Evolutionary conservation across 2,329 filamentous ascomycete genomes (phyloP).

Genomic region (Phialocephala sp.): DNA sequence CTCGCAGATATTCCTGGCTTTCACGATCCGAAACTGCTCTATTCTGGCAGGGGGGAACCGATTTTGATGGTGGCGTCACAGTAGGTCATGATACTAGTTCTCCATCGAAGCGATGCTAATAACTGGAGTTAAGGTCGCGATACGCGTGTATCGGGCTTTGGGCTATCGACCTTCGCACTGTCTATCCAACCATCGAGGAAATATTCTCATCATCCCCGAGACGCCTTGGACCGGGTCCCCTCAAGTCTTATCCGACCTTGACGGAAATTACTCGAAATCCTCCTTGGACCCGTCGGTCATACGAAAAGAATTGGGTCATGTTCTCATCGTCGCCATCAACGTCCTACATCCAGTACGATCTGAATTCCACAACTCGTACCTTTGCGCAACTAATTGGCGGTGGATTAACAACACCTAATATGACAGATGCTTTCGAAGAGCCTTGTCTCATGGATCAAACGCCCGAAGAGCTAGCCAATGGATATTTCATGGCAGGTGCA

Average conservation of each 20-base stretch:
- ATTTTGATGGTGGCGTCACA: conserved; percentile 47
- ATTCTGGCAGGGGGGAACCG: conserved; percentile 47
- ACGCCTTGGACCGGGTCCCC: conserved; percentile 33
- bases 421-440: conserved; percentile 31
- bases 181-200: conserved; percentile 30
- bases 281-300: conserved; percentile 39
- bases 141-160: conserved; percentile 38
- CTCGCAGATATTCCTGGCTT: conserved; percentile 48
- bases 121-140: conserved; percentile 26
- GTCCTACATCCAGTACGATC: conserved; percentile 47
- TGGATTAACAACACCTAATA: conserved; percentile 35
- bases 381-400: conserved; percentile 35
- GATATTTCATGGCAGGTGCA: conserved; percentile 28
- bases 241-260: conserved; percentile 39
- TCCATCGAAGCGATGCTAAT: conserved; percentile 28
- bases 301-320: conserved; percentile 50
- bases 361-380: conserved; percentile 39
- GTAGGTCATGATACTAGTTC: conserved; percentile 31
- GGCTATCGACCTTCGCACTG: conserved; percentile 34
- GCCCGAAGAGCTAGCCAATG: conserved; percentile 17
- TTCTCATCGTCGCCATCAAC: conserved; percentile 44
- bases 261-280: conserved; percentile 49
- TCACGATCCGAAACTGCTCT: conserved; percentile 49
- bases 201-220: conserved; percentile 32
- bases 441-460: conserved; percentile 32